These are phyloP conservation scores for Persicaria tinctoria DNA, from an alignment of 148 eudicot species.

Conservation along the genomic window DNA sequence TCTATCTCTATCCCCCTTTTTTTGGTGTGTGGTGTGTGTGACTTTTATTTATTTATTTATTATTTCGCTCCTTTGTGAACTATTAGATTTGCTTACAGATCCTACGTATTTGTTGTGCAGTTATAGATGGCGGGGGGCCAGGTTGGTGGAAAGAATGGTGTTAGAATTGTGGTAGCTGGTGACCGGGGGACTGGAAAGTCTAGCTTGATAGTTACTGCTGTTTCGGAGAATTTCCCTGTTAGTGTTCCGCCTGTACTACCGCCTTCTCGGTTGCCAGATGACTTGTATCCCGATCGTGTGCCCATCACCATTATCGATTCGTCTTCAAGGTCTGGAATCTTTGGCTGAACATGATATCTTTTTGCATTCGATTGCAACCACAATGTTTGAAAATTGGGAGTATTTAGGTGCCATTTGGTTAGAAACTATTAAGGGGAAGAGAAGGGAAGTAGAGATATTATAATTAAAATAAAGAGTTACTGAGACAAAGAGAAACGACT, in stretches of 20 bases:
- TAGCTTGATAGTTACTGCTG: slow-evolving; percentile 79
- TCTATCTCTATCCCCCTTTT: not conserved
- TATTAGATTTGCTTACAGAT: not conserved
- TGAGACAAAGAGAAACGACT: too few relatives aligned
- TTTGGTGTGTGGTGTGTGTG: not conserved
- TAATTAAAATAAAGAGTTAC: not conserved
- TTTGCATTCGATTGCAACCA: not conserved
- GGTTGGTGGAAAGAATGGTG: slow-evolving; percentile 25
- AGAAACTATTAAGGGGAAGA: too few relatives aligned
- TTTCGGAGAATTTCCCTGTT: slow-evolving; percentile 60
- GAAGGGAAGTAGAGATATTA: too few relatives aligned
- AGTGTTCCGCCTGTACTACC: slow-evolving; percentile 68
- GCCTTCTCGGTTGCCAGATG: slow-evolving; percentile 71
- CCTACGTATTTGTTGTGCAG: not conserved
- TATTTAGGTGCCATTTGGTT: not conserved
- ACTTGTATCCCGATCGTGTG: slow-evolving; percentile 74
- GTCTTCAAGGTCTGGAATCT: slow-evolving; percentile 49
- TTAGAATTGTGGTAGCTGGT: slow-evolving; percentile 87
- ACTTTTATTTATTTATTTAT: too few relatives aligned
- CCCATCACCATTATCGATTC: slow-evolving; percentile 83
- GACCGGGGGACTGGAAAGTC: slow-evolving; percentile 81
- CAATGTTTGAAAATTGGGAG: not conserved
- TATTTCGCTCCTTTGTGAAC: not conserved
- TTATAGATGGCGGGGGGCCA: slow-evolving; percentile 17
- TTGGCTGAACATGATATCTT: not conserved